These are phyloP conservation scores for Fusarium bactridioides DNA, from an alignment of 2,329 filamentous ascomycete genomes.

Conservation along the genomic window DNA sequence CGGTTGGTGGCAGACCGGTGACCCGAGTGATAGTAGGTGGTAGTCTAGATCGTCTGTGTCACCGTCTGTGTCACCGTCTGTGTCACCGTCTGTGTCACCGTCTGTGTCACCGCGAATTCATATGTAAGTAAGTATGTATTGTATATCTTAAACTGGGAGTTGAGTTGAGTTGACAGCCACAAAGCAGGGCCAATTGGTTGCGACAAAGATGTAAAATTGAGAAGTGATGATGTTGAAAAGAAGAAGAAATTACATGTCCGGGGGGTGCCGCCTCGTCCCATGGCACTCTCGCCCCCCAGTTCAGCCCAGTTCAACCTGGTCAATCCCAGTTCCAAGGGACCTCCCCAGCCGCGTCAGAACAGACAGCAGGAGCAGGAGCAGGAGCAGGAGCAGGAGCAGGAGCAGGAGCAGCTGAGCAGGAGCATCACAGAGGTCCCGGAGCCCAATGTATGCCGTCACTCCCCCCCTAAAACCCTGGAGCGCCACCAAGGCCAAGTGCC, in stretches of 20 bases:
- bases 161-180: background rate
- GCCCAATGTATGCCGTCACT: conserved; percentile 37
- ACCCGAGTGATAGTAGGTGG: background rate
- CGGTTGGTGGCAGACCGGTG: conserved; percentile 14
- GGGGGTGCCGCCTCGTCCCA: background rate
- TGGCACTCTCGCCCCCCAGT: background rate
- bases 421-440: conserved; percentile 5
- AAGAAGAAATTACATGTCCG: conserved; percentile 9
- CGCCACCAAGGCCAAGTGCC: conserved; percentile 32
- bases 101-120: conserved; percentile 13
- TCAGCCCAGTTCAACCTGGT: background rate
- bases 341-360: background rate
- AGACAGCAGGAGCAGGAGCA: background rate
- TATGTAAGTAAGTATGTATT: background rate
- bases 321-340: background rate
- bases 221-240: conserved; percentile 5
- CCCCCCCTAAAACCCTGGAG: conserved; percentile 25
- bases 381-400: background rate
- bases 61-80: conserved; percentile 19
- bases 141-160: background rate
- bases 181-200: background rate
- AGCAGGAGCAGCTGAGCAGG: background rate
- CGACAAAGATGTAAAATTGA: conserved; percentile 13
- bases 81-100: conserved; percentile 24
- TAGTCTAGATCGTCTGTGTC: conserved; percentile 1